A percentile compares a stretch with the other conserved stretches of the same genome.
These are phyloP conservation scores for Leccinum glutinopallens DNA, from an alignment of 1,284 basidiomycete genomes.

Conservation along the genomic window DNA sequence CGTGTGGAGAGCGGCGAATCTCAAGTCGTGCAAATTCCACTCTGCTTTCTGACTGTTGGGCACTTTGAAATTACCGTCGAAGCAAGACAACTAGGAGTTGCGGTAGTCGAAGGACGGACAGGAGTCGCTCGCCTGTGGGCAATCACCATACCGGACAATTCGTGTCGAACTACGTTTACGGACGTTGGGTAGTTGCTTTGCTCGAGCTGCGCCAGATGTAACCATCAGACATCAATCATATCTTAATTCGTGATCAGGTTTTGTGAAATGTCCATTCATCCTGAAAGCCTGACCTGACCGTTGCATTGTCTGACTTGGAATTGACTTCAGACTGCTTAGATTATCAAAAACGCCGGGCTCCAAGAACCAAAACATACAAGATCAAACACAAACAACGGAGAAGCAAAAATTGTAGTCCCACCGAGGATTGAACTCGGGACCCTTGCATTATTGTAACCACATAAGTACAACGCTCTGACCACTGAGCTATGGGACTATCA, in stretches of 20 bases:
- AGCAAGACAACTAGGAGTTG: conserved; percentile 35
- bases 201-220: background rate
- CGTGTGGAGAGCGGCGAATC: conserved; percentile 55
- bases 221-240: background rate
- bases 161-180: conserved; percentile 6
- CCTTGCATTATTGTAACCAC: conserved; percentile 42
- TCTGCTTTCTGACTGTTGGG: conserved; percentile 79
- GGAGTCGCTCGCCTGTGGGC: conserved; percentile 27
- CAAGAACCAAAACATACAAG: background rate
- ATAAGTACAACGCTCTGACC: conserved; percentile 43
- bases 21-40: conserved; percentile 53
- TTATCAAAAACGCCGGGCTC: background rate
- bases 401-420: conserved; percentile 36
- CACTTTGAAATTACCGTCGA: conserved; percentile 68
- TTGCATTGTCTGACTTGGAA: background rate
- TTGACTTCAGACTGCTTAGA: background rate
- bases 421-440: conserved; percentile 43
- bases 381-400: background rate
- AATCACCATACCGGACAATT: conserved; percentile 21
- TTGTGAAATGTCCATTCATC: background rate
- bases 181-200: conserved; percentile 8
- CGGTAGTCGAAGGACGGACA: conserved; percentile 21
- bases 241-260: background rate
- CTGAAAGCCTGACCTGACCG: background rate
- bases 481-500: conserved; percentile 43